Conservation (phyloP, 805 yeast species). For the Candida chilensis region DNA sequence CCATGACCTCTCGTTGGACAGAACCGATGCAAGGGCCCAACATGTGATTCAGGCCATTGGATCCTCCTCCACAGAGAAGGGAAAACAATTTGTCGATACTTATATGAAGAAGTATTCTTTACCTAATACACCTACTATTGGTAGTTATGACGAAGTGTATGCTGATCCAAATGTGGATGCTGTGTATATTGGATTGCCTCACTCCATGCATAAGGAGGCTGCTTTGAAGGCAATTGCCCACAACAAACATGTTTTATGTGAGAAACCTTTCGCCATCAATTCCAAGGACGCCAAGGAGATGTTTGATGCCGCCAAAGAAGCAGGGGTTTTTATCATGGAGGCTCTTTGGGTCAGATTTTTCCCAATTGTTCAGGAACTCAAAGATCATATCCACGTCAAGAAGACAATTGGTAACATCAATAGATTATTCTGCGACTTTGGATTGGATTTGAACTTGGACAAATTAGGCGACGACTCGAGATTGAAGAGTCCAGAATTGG, state of each 20-base stretch:
- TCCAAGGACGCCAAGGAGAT: constrained; percentile 31
- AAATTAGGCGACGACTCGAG: constrained; percentile 21
- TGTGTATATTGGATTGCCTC: constrained; percentile 50
- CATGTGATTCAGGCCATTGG: constrained; percentile 31
- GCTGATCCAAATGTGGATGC: constrained; percentile 31
- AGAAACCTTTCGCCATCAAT: constrained; percentile 46
- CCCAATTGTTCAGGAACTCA: constrained; percentile 30
- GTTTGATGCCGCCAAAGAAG: constrained; percentile 29
- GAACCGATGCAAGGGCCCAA: constrained; percentile 12
- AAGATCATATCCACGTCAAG: constrained; percentile 25
- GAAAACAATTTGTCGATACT: constrained; percentile 17
- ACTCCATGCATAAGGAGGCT: constrained; percentile 38
- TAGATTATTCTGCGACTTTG: constrained; percentile 33
- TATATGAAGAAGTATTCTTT: constrained; percentile 4
- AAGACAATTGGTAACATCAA: constrained; percentile 35
- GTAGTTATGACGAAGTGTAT: constrained; percentile 33
- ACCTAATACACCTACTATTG: constrained; percentile 9
- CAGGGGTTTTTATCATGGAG: constrained; percentile 43
- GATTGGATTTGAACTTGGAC: constrained; percentile 21
- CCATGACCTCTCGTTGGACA: constrained; percentile 24
- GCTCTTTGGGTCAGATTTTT: constrained; percentile 51
- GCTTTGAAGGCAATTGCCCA: constrained; percentile 29
- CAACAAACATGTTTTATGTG: constrained; percentile 44
- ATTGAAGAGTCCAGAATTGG: constrained; percentile 32
- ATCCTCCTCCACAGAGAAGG: constrained; percentile 22